phyloP scores from a whole-genome alignment of 2,329 filamentous ascomycete genomes.

The Ophiocordyceps robertsii region DNA sequence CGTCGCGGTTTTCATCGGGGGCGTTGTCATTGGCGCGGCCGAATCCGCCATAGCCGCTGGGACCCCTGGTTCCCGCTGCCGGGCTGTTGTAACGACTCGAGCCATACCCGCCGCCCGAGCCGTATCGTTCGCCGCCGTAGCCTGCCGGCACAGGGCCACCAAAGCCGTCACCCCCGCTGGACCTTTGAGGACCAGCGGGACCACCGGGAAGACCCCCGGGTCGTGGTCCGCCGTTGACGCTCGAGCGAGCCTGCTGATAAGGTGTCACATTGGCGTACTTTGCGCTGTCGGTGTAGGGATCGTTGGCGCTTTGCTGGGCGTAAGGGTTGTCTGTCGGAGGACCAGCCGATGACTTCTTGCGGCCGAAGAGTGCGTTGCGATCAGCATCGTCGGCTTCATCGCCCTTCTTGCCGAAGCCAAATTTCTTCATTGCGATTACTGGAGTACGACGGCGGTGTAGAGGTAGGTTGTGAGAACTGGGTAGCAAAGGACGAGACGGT shows the following conservation, averaged over 20 bases:
- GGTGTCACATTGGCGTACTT: slow-evolving; percentile 31
- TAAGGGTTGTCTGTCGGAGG: slow-evolving; percentile 41
- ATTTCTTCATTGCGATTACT: slow-evolving; percentile 39
- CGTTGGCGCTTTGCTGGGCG: slow-evolving; percentile 34
- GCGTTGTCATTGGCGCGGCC: slow-evolving; percentile 29
- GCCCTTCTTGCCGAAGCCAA: slow-evolving; percentile 43
- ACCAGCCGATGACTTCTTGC: slow-evolving; percentile 37
- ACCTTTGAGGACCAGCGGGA: slow-evolving; percentile 2
- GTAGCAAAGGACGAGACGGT: not conserved
- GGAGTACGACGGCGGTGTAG: not conserved
- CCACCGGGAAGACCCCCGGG: slow-evolving; percentile 16
- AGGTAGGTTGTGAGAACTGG: not conserved
- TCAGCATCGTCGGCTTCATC: slow-evolving; percentile 34
- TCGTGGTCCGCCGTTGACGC: slow-evolving; percentile 16
- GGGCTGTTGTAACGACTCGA: slow-evolving; percentile 32
- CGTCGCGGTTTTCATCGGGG: slow-evolving; percentile 44
- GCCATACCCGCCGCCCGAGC: slow-evolving; percentile 36
- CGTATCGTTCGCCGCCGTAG: slow-evolving; percentile 41
- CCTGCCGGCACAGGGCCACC: slow-evolving; percentile 20
- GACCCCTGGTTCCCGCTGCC: slow-evolving; percentile 25
- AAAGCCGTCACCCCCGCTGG: slow-evolving; percentile 5
- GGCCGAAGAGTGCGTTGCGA: slow-evolving; percentile 37
- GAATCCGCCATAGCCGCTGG: slow-evolving; percentile 49
- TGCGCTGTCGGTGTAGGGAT: slow-evolving; percentile 38
- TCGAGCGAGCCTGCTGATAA: slow-evolving; percentile 29